Evolutionary conservation across 1,139 yeast genomes (phyloP).

Genomic region (Tardiomyces blankii): DNA sequence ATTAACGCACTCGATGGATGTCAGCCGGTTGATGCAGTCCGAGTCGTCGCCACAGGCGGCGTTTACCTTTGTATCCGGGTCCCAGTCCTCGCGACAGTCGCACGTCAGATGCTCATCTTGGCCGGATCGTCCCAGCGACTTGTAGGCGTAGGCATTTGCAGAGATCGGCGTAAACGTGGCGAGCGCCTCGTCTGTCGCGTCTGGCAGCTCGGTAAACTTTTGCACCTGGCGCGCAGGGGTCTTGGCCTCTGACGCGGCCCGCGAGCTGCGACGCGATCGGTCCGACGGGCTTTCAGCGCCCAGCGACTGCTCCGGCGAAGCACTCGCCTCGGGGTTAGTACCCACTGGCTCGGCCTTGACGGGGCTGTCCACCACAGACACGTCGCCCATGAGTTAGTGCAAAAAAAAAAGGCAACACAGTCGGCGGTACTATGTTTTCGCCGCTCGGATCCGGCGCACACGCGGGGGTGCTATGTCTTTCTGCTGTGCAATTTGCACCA

Average conservation of each 20-base stretch:
- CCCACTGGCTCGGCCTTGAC: too few relatives aligned
- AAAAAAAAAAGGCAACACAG: too few relatives aligned
- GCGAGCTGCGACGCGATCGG: too few relatives aligned
- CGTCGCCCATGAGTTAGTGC: too few relatives aligned
- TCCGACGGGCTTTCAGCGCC: too few relatives aligned
- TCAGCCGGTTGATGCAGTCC: conserved; percentile 83
- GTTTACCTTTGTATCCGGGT: conserved; percentile 41
- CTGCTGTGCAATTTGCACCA: too few relatives aligned
- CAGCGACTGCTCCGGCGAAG: too few relatives aligned
- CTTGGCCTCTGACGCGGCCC: not conserved
- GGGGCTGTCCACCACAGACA: too few relatives aligned
- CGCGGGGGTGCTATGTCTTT: too few relatives aligned
- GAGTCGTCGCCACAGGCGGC: conserved; percentile 77
- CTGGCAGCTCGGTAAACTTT: conserved; percentile 36
- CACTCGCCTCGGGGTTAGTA: too few relatives aligned
- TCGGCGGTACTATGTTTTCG: too few relatives aligned
- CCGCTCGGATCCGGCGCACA: too few relatives aligned
- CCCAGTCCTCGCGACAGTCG: conserved; percentile 58
- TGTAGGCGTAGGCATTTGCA: conserved; percentile 51
- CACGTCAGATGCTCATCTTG: conserved; percentile 78
- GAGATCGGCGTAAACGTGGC: conserved; percentile 43
- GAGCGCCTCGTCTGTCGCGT: conserved; percentile 64
- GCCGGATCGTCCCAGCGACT: conserved; percentile 54
- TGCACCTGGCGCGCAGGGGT: not conserved
- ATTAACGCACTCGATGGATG: conserved; percentile 83